A percentile compares a stretch with the other conserved stretches of the same genome.
These are phyloP conservation scores for Zymoseptoria pseudotritici DNA, from an alignment of 2,329 filamentous ascomycete species.

Conservation along the genomic window DNA sequence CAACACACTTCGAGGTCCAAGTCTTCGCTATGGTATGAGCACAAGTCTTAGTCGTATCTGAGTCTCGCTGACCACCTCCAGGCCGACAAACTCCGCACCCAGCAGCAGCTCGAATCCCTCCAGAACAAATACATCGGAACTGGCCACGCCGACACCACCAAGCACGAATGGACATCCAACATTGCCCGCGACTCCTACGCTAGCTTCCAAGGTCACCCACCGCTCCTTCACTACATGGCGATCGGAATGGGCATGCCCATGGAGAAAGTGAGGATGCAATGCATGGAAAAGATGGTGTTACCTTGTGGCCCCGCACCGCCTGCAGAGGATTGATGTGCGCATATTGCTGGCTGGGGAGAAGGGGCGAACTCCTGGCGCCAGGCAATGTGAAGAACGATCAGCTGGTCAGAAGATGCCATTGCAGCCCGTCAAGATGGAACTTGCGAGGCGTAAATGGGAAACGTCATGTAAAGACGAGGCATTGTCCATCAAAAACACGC, in stretches of 20 bases:
- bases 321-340: slow-evolving; percentile 18
- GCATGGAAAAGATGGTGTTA: slow-evolving; percentile 68
- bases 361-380: neutral
- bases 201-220: slow-evolving; percentile 81
- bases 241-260: slow-evolving; percentile 76
- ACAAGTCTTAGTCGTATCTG: neutral
- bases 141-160: slow-evolving; percentile 91
- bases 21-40: neutral
- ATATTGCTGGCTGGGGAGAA: neutral
- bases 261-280: slow-evolving; percentile 68
- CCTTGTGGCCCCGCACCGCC: slow-evolving; percentile 44
- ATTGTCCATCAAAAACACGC: no score
- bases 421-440: neutral
- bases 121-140: slow-evolving; percentile 95
- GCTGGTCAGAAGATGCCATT: neutral
- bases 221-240: slow-evolving; percentile 79
- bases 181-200: slow-evolving; percentile 89
- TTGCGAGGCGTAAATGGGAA: neutral
- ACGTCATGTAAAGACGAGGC: neutral
- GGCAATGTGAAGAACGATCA: neutral
- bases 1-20: neutral
- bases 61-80: slow-evolving; percentile 1
- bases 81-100: slow-evolving; percentile 96
- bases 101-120: slow-evolving; percentile 94
- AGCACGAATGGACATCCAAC: slow-evolving; percentile 95